Percentiles rank a stretch among this genome's conserved stretches.
Conservation (phyloP, 257 asterid species). For the Solanum tarijense region DNA sequence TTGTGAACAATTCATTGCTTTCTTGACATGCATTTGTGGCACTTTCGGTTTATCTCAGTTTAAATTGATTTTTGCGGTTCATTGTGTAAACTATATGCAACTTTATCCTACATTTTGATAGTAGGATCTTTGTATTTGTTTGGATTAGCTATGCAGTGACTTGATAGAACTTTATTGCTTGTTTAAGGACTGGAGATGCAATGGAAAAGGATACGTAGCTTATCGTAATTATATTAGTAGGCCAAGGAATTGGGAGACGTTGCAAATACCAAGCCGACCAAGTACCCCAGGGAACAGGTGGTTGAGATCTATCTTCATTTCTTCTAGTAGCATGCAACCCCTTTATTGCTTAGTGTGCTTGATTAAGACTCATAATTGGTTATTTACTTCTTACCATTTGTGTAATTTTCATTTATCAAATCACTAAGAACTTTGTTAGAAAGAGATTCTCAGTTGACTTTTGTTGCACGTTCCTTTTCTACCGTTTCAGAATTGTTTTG, state of each 20-base stretch:
- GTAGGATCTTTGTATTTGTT: conserved; percentile 3
- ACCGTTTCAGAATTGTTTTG: neutral
- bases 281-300: conserved; percentile 97
- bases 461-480: neutral
- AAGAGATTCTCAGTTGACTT: neutral
- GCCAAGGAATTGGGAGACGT: conserved; percentile 71
- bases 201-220: conserved; percentile 86
- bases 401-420: neutral
- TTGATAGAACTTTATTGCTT: conserved; percentile 6
- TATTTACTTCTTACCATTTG: neutral
- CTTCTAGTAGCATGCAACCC: conserved; percentile 2
- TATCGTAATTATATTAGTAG: conserved; percentile 78
- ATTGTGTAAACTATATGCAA: neutral
- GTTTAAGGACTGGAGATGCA: conserved; percentile 83
- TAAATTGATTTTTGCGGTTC: neutral
- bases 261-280: conserved; percentile 37
- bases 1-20: neutral
- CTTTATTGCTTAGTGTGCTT: neutral
- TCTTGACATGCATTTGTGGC: neutral
- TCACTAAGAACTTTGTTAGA: neutral
- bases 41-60: neutral
- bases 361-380: neutral
- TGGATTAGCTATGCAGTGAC: conserved; percentile 9
- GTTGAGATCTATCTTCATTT: conserved; percentile 20
- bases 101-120: neutral